Percentiles rank a stretch among this genome's conserved stretches.
phyloP scores from a whole-genome alignment of 2,329 filamentous ascomycete genomes.

The Pseudomassariella vexata region DNA sequence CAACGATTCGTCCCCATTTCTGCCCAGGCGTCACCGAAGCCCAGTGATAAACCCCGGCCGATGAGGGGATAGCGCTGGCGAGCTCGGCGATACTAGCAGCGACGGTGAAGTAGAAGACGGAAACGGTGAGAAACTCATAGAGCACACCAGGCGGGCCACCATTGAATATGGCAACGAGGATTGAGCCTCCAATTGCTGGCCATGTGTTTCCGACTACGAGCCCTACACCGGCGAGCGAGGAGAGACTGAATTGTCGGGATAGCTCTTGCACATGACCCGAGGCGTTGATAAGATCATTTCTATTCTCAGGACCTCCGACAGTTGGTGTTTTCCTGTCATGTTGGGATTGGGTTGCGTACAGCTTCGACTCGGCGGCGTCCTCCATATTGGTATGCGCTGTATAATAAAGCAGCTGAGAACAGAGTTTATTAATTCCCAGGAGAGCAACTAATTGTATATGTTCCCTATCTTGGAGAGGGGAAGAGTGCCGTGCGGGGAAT shows the following conservation, averaged over 20 bases:
- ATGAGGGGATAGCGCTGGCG: slow-evolving; percentile 55
- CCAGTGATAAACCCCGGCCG: slow-evolving; percentile 57
- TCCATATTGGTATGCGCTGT: too few species aligned
- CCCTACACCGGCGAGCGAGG: slow-evolving; percentile 8
- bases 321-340: too few species aligned
- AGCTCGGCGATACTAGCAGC: slow-evolving; percentile 55
- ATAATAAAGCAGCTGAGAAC: too few species aligned
- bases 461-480: too few species aligned
- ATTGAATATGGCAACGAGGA: slow-evolving; percentile 46
- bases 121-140: slow-evolving; percentile 50
- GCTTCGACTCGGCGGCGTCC: too few species aligned
- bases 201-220: slow-evolving; percentile 9
- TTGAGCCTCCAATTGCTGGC: slow-evolving; percentile 30
- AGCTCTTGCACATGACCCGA: slow-evolving; percentile 8
- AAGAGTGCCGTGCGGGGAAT: too few species aligned
- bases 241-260: slow-evolving; percentile 6
- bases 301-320: too few species aligned
- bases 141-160: slow-evolving; percentile 57
- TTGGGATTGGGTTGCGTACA: too few species aligned
- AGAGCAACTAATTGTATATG: too few species aligned
- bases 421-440: too few species aligned
- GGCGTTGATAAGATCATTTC: slow-evolving; percentile 4
- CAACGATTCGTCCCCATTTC: slow-evolving; percentile 43
- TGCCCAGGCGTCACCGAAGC: slow-evolving; percentile 51
- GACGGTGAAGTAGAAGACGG: slow-evolving; percentile 51